Evolutionary conservation across 805 yeast genomes (phyloP), one percentile per base, ranked within the genome.

Genomic region (Suhomyces faveliae): DNA sequence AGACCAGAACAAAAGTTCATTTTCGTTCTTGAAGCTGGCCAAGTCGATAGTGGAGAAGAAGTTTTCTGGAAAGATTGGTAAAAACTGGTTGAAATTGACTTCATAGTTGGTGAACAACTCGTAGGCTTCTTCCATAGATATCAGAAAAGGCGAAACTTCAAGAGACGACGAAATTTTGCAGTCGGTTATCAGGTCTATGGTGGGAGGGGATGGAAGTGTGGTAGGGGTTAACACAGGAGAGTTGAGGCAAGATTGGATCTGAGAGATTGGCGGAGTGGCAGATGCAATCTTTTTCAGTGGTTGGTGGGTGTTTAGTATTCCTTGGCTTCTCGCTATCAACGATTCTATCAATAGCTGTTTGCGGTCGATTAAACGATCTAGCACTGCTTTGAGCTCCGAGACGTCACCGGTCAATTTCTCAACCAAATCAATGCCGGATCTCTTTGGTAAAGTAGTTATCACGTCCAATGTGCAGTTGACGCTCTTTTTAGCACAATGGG

Each of bases 401-500:
- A 69, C 66, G 22, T 68, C 73, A n/a, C 40, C 19, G 30, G 57
- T 47, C 41, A 68, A 56, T 39, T 51, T 59, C 43, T 66, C 48
- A 10, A 67, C 51, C 25, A 63, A 48, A 19, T 66, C 68, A 13
- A 54, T 53, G n/a, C 53, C 69, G 12, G 77, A 66, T 46, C 81
- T 60, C 50, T 79, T 79, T 1, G 81, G 78, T 2, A 80, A n/a
- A 15, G 21, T 15, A 9, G 59, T 49, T 11, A 83, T 80, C 15
- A 77, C 68, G 52, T 82, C 87, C 40, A 83, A 66, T 40, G 74
- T 73, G 57, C 89, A 84, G 22, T 66, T 63, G 17, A 78, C 55
- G 13, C 79, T 78, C 49, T 76, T 73, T 58, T 76, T 79, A 4
- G 67, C 53, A 59, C 89, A 84, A 24, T 78, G 73, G 2, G 83